phyloP scores from a whole-genome alignment of 345 rosid species.

The Pistacia vera region DNA sequence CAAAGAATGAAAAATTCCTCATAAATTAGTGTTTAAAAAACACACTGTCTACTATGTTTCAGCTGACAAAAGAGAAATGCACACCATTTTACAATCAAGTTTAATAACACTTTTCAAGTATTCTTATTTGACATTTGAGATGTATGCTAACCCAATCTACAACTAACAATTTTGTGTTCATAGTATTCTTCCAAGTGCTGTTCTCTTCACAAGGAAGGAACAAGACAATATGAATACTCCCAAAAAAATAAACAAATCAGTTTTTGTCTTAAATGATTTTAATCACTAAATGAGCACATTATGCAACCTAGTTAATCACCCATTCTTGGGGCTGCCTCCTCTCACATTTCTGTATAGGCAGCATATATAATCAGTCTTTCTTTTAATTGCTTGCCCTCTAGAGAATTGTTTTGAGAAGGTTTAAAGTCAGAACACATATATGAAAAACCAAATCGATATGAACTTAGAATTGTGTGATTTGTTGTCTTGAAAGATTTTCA shows the following conservation, averaged over 20 bases:
- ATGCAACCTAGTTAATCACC: too few relatives aligned
- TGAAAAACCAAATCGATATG: background rate
- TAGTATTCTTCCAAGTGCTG: background rate
- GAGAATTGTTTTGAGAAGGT: background rate
- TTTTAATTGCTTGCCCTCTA: background rate
- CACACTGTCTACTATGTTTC: background rate
- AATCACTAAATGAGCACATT: background rate
- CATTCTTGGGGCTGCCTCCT: background rate
- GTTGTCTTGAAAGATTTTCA: conserved; percentile 3
- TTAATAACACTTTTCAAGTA: background rate
- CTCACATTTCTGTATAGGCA: background rate
- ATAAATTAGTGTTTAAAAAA: background rate
- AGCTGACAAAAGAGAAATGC: background rate
- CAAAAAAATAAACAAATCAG: background rate
- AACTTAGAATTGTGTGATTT: background rate
- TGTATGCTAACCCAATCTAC: background rate
- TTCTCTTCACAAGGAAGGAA: background rate
- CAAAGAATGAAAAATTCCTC: too few relatives aligned
- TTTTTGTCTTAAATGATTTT: too few relatives aligned
- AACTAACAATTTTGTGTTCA: background rate
- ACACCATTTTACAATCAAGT: background rate
- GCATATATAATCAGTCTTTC: background rate
- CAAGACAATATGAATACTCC: background rate
- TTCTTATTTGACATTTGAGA: conserved; percentile 3
- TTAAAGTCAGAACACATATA: background rate